These are phyloP conservation scores for Ogataea parapolymorpha DNA, from an alignment of 805 yeast species.

Conservation along the genomic window DNA sequence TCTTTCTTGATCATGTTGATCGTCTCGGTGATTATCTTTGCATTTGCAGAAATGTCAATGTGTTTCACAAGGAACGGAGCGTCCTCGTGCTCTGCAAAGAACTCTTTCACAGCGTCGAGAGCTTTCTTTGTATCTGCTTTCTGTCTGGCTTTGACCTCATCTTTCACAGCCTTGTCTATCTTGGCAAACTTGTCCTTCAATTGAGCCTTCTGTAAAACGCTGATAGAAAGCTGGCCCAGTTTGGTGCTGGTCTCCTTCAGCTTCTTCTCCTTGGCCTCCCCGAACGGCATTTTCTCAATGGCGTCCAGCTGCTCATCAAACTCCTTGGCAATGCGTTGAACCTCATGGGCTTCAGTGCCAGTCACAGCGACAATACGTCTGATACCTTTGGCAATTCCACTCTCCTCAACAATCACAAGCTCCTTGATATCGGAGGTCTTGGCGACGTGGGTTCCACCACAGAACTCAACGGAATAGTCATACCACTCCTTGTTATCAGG, in stretches of 20 bases:
- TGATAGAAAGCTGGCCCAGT: slow-evolving; percentile 76
- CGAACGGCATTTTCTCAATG: slow-evolving; percentile 63
- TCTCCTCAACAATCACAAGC: slow-evolving; percentile 85
- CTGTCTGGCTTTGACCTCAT: slow-evolving; percentile 81
- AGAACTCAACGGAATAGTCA: slow-evolving; percentile 82
- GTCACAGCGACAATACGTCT: slow-evolving; percentile 98
- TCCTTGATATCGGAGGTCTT: slow-evolving; percentile 93
- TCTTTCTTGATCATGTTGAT: slow-evolving; percentile 77
- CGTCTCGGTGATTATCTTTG: slow-evolving; percentile 94
- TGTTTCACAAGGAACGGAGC: slow-evolving; percentile 63
- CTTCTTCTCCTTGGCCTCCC: slow-evolving; percentile 73
- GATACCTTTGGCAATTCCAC: slow-evolving; percentile 98
- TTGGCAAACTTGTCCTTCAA: slow-evolving; percentile 70
- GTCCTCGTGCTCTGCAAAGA: slow-evolving; percentile 55
- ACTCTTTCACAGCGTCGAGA: slow-evolving; percentile 68
- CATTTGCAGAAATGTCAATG: slow-evolving; percentile 71
- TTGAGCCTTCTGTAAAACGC: slow-evolving; percentile 74
- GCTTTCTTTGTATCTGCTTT: slow-evolving; percentile 85
- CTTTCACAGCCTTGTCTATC: slow-evolving; percentile 84
- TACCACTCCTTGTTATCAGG: slow-evolving; percentile 78
- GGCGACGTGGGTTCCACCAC: slow-evolving; percentile 98
- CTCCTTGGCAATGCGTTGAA: slow-evolving; percentile 77
- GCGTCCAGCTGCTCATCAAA: slow-evolving; percentile 59
- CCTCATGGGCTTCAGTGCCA: slow-evolving; percentile 86
- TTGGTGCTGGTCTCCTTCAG: slow-evolving; percentile 82